phyloP scores from a whole-genome alignment of 2,329 filamentous ascomycete species.

The Bertia moriformis region DNA sequence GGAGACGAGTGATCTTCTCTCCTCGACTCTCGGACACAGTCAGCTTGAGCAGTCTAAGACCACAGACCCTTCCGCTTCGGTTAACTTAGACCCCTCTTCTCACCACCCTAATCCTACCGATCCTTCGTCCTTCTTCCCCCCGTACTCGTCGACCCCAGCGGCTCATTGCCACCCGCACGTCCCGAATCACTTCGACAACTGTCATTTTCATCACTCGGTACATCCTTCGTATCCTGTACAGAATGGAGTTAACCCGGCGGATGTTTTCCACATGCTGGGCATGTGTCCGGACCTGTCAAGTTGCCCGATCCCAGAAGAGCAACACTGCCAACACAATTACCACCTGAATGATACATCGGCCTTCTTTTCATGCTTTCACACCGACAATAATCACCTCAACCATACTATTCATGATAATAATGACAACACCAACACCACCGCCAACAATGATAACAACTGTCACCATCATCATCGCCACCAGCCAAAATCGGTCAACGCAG shows the following conservation, averaged over 20 bases:
- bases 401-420: not conserved
- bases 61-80: not conserved
- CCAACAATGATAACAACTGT: not conserved
- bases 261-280: not conserved
- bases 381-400: not conserved
- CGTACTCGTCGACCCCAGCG: too few species aligned
- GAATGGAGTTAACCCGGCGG: not conserved
- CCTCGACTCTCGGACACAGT: not conserved
- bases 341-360: not conserved
- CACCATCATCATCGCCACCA: not conserved
- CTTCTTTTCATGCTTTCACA: not conserved
- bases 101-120: not conserved
- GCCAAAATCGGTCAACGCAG: not conserved
- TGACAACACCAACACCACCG: not conserved
- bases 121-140: not conserved
- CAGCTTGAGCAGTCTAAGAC: not conserved
- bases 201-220: too few species aligned
- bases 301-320: not conserved
- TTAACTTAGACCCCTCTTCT: not conserved
- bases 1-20: not conserved
- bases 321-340: not conserved
- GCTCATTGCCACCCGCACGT: not conserved
- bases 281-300: not conserved
- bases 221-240: too few species aligned
- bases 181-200: not conserved